Evolutionary conservation across 805 yeast species (phyloP).

Genomic region (Cyberlindnera subsufficiens): DNA sequence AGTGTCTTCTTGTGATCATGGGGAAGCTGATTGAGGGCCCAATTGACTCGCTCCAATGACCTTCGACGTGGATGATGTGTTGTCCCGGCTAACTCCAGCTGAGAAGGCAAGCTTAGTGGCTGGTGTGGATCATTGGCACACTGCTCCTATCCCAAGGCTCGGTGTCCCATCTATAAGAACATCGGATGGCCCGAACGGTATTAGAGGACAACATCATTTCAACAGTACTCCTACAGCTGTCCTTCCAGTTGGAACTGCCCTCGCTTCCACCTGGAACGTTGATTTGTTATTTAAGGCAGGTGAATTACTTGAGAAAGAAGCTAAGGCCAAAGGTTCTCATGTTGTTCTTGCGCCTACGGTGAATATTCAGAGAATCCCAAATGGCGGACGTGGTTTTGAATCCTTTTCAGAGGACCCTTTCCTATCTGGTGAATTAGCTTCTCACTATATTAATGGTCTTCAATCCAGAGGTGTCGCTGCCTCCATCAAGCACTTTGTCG

Average conservation of each 20-base stretch:
- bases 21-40: too few relatives aligned
- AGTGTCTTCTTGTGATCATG: too few relatives aligned
- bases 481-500: constrained; percentile 51
- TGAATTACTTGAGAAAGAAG: constrained; percentile 45
- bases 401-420: constrained; percentile 56
- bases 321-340: constrained; percentile 45
- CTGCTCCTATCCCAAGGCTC: constrained; percentile 27
- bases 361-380: constrained; percentile 49
- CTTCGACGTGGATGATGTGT: constrained; percentile 14
- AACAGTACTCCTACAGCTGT: constrained; percentile 47
- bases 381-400: constrained; percentile 59
- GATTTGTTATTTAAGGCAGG: constrained; percentile 42
- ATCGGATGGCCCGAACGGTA: constrained; percentile 59
- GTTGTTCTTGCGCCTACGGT: constrained; percentile 41
- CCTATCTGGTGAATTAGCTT: constrained; percentile 37
- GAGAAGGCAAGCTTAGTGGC: constrained; percentile 16
- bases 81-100: constrained; percentile 6
- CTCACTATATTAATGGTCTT: constrained; percentile 44
- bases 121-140: constrained; percentile 45
- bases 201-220: constrained; percentile 48
- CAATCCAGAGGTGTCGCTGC: constrained; percentile 45
- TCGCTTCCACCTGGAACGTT: constrained; percentile 49
- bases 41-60: neutral
- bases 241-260: constrained; percentile 53
- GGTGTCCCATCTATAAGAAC: constrained; percentile 39